phyloP scores from a whole-genome alignment of 2,329 filamentous ascomycete species.

The Neonectria faginata region DNA sequence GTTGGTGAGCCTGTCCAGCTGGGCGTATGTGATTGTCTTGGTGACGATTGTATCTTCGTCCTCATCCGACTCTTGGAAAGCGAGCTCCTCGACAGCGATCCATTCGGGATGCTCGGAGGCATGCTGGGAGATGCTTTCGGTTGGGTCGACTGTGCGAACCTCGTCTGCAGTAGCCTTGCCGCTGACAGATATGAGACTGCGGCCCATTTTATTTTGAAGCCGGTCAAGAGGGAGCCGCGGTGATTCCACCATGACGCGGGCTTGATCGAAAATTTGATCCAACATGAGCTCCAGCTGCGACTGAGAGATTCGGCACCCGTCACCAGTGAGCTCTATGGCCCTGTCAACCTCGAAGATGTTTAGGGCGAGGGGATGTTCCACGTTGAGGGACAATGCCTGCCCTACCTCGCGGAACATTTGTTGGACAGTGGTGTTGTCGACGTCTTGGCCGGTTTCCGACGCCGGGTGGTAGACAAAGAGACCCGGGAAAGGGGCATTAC shows the following conservation, averaged over 20 bases:
- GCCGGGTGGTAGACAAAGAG: slow-evolving; percentile 44
- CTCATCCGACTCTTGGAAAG: slow-evolving; percentile 44
- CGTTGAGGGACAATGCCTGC: slow-evolving; percentile 50
- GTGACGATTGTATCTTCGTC: slow-evolving; percentile 51
- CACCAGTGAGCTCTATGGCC: slow-evolving; percentile 39
- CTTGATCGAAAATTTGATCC: slow-evolving; percentile 37
- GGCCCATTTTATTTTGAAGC: background rate
- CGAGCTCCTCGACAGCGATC: slow-evolving; percentile 66
- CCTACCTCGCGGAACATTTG: slow-evolving; percentile 46
- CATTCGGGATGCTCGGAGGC: slow-evolving; percentile 60
- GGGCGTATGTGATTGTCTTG: slow-evolving; percentile 69
- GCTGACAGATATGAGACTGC: background rate
- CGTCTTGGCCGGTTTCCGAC: background rate
- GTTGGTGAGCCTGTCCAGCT: slow-evolving; percentile 68
- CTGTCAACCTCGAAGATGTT: slow-evolving; percentile 49
- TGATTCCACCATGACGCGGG: background rate
- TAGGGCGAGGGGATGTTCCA: slow-evolving; percentile 56
- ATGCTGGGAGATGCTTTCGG: slow-evolving; percentile 54
- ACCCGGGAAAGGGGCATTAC: slow-evolving; percentile 37
- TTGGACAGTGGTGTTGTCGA: background rate
- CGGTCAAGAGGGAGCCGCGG: background rate
- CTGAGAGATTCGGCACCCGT: slow-evolving; percentile 37
- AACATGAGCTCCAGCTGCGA: slow-evolving; percentile 38
- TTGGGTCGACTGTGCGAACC: slow-evolving; percentile 40
- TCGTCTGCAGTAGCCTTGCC: background rate